Percentiles rank a stretch among this genome's conserved stretches.
Evolutionary conservation across 352 stramenopile species (phyloP).

Genomic region (Pythium sukuiense): DNA sequence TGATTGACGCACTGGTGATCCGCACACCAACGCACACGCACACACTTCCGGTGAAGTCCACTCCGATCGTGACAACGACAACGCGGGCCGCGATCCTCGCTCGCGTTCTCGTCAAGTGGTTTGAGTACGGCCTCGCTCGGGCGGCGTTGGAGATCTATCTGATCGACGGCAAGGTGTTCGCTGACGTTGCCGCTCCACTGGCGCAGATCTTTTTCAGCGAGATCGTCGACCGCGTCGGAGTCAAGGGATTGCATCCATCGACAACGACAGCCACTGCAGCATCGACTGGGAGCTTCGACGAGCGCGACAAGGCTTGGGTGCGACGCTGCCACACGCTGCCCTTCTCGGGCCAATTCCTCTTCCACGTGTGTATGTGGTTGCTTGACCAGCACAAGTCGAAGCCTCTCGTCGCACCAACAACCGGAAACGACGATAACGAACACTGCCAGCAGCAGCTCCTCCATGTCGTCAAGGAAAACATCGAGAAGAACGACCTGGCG

Average conservation of each 20-base stretch:
- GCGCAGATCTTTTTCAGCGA: conserved; percentile 79
- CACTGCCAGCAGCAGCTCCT: conserved; percentile 31
- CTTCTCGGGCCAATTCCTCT: conserved; percentile 81
- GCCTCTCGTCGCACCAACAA: neutral
- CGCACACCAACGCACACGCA: conserved; percentile 19
- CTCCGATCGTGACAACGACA: conserved; percentile 5
- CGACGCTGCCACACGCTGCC: conserved; percentile 68
- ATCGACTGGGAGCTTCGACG: conserved; percentile 47
- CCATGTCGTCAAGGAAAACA: conserved; percentile 73
- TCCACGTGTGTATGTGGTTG: conserved; percentile 67
- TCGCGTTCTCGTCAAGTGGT: conserved; percentile 83
- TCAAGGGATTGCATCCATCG: conserved; percentile 12
- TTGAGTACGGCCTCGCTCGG: conserved; percentile 63
- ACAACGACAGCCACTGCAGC: conserved; percentile 6
- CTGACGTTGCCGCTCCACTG: conserved; percentile 56
- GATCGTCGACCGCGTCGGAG: conserved; percentile 53
- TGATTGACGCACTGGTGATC: conserved; percentile 68
- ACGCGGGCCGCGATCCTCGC: conserved; percentile 71
- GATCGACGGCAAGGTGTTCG: conserved; percentile 57
- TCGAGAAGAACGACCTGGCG: conserved; percentile 70
- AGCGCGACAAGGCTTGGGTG: conserved; percentile 79
- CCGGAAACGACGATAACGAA: neutral
- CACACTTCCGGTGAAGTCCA: neutral
- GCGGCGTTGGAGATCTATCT: conserved; percentile 67
- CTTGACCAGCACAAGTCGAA: conserved; percentile 32